phyloP scores from a whole-genome alignment of 345 rosid genomes.

The Camelina neglecta region DNA sequence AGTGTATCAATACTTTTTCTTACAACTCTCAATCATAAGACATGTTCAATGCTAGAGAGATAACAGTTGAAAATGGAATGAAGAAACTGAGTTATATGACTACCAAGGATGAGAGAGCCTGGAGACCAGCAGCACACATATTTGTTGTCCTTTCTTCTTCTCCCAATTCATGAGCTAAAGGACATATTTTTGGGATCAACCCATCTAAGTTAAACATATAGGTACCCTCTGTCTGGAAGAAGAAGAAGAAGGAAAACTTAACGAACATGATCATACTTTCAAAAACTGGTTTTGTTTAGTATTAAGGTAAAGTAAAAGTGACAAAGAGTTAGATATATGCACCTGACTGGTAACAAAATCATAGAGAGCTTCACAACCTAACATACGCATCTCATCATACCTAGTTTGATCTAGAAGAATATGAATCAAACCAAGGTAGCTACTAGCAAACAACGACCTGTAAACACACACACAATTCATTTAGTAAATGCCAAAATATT shows the following conservation, averaged over 20 bases:
- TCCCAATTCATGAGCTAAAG: slow-evolving; percentile 64
- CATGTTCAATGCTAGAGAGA: neutral
- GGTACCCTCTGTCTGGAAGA: slow-evolving; percentile 66
- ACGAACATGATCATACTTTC: neutral
- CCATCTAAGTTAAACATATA: slow-evolving; percentile 76
- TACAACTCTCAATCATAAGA: slow-evolving; percentile 3
- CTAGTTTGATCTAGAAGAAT: slow-evolving; percentile 71
- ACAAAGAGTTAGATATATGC: slow-evolving; percentile 20
- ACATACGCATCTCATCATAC: slow-evolving; percentile 56
- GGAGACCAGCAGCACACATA: slow-evolving; percentile 67
- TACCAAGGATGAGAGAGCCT: slow-evolving; percentile 75
- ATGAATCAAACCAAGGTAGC: slow-evolving; percentile 72
- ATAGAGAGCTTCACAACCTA: slow-evolving; percentile 71
- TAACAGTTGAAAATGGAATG: neutral
- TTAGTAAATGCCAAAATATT: neutral
- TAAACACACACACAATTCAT: slow-evolving; percentile 4
- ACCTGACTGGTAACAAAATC: slow-evolving; percentile 82
- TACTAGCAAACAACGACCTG: slow-evolving; percentile 79
- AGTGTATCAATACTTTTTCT: slow-evolving; percentile 2
- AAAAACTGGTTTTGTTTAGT: neutral
- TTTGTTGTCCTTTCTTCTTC: slow-evolving; percentile 51
- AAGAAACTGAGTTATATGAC: neutral
- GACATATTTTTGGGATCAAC: slow-evolving; percentile 67
- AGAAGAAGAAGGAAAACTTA: neutral
- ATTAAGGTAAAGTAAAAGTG: slow-evolving; percentile 17